Conservation (phyloP, 331 rosid genomes). For the Saraca asoca region DNA sequence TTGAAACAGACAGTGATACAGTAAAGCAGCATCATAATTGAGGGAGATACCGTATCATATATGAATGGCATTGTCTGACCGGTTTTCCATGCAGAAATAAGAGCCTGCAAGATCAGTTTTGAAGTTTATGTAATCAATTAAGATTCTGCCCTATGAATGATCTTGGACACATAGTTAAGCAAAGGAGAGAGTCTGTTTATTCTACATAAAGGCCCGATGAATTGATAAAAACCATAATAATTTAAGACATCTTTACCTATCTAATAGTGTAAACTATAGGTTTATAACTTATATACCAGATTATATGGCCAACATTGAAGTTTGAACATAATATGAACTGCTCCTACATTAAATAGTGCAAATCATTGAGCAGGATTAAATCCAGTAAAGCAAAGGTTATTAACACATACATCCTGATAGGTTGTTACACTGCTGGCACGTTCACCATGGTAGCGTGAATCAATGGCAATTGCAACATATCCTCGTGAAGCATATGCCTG, state of each 20-base stretch:
- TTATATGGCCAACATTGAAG: background rate
- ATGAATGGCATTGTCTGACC: constrained; percentile 85
- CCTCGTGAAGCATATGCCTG: constrained; percentile 95
- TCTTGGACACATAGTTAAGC: constrained; percentile 9
- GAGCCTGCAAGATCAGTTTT: constrained; percentile 69
- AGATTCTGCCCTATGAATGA: constrained; percentile 7
- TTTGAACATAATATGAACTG: background rate
- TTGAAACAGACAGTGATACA: constrained; percentile 20
- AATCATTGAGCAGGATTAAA: constrained; percentile 14
- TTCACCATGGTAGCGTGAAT: constrained; percentile 97
- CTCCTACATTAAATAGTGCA: background rate
- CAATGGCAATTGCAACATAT: constrained; percentile 70
- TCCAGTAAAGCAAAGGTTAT: constrained; percentile 18
- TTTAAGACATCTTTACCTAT: constrained; percentile 8
- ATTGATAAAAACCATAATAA: background rate
- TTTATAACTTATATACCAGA: background rate
- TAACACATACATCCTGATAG: constrained; percentile 57
- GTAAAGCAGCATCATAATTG: constrained; percentile 8
- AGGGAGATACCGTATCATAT: constrained; percentile 70
- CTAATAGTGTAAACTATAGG: background rate
- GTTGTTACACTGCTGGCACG: constrained; percentile 67
- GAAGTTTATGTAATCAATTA: constrained; percentile 26
- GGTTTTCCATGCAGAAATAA: constrained; percentile 72
- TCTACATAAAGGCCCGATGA: constrained; percentile 8
- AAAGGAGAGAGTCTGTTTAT: constrained; percentile 14